phyloP scores from a whole-genome alignment of 148 eudicot species.

The Cornus kousa region DNA sequence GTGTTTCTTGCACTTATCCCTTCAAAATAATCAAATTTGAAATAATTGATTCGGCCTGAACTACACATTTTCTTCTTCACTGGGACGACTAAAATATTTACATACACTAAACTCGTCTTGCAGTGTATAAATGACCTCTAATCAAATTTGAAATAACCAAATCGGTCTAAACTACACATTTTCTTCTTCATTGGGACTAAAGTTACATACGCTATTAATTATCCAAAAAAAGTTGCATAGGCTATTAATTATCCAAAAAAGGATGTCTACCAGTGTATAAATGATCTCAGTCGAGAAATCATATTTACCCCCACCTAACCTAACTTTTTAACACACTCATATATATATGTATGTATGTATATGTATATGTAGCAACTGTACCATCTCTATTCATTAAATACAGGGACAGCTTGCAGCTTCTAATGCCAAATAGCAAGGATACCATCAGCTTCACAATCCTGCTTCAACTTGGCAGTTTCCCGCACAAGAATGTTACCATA shows the following conservation, averaged over 20 bases:
- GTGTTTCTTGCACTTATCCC: too few species aligned
- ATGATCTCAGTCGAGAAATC: not conserved
- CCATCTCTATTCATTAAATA: not conserved
- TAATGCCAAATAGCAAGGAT: not conserved
- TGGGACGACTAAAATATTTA: too few species aligned
- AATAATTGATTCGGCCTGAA: too few species aligned
- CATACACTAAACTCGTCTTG: too few species aligned
- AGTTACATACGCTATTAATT: not conserved
- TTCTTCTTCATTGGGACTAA: not conserved
- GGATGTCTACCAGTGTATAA: not conserved
- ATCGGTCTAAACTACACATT: not conserved
- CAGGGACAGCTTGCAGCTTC: not conserved
- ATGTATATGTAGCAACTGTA: not conserved
- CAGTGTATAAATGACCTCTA: too few species aligned
- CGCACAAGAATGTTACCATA: constrained; percentile 41
- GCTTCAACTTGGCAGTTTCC: constrained; percentile 43
- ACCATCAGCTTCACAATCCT: constrained; percentile 17
- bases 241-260: too few species aligned
- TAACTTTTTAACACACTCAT: not conserved
- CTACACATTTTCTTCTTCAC: too few species aligned
- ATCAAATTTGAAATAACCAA: too few species aligned
- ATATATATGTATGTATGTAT: too few species aligned
- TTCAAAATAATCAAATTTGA: too few species aligned
- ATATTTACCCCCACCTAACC: not conserved
- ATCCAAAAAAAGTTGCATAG: too few species aligned